Conservation (phyloP, 371 early-diverging fungal species). For the Mucor saturninus region DNA sequence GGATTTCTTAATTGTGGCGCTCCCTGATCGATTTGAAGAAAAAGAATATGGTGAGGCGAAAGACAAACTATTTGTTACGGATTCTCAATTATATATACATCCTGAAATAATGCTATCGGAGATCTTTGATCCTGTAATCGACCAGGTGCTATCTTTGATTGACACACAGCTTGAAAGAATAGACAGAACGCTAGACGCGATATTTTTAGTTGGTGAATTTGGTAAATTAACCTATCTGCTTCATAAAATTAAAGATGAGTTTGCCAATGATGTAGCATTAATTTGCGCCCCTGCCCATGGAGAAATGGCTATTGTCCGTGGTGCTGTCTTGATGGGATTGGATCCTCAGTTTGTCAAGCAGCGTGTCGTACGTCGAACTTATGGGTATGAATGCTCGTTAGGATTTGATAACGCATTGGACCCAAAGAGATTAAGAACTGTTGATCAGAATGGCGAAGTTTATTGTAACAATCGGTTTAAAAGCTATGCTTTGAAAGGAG, state of each 20-base stretch:
- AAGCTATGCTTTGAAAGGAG: constrained; percentile 62
- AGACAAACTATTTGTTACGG: not conserved
- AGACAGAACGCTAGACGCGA: constrained; percentile 28
- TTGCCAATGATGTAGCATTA: constrained; percentile 32
- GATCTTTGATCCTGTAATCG: not conserved
- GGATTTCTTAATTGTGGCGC: not conserved
- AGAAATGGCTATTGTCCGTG: constrained; percentile 51
- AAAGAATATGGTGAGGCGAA: not conserved
- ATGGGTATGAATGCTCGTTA: constrained; percentile 64
- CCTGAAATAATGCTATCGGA: not conserved
- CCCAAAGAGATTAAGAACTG: constrained; percentile 56
- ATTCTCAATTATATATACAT: not conserved
- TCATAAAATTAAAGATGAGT: constrained; percentile 27
- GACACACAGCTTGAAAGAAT: constrained; percentile 55
- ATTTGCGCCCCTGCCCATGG: constrained; percentile 52
- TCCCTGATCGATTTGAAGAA: not conserved
- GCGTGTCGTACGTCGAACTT: constrained; percentile 60
- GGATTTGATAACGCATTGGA: constrained; percentile 55
- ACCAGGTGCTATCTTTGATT: constrained; percentile 54
- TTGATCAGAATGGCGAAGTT: constrained; percentile 30
- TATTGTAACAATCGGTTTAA: constrained; percentile 60
- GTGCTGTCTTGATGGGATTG: constrained; percentile 58
- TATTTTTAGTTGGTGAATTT: constrained; percentile 55
- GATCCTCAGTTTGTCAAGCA: constrained; percentile 57
- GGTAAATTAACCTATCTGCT: constrained; percentile 47